Evolutionary conservation across 306 rosid species (phyloP).

Genomic region (Astragalus glycyphyllos): DNA sequence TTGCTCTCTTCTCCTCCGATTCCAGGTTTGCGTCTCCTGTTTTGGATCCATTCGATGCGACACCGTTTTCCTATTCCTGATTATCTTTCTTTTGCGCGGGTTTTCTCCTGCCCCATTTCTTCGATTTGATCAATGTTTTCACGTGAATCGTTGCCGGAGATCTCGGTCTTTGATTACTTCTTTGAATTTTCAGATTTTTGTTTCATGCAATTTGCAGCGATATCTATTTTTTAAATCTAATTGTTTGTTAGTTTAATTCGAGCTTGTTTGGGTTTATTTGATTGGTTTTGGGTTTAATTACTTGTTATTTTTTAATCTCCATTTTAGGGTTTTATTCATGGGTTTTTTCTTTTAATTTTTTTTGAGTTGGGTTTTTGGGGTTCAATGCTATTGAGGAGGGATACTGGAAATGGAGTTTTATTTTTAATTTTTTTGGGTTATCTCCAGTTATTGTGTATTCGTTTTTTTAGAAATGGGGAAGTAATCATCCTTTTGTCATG

Average conservation of each 20-base stretch:
- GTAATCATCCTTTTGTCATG: neutral
- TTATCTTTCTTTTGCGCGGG: neutral
- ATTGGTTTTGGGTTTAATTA: constrained; percentile 44
- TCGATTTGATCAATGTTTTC: constrained; percentile 57
- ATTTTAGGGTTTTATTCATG: constrained; percentile 60
- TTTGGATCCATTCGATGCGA: constrained; percentile 57
- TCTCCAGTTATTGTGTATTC: neutral
- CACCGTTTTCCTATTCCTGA: constrained; percentile 7
- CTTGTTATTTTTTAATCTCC: constrained; percentile 14
- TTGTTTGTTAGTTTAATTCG: constrained; percentile 35
- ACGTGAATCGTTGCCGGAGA: constrained; percentile 52
- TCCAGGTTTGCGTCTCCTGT: constrained; percentile 72
- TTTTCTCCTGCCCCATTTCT: constrained; percentile 41
- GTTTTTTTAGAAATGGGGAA: neutral
- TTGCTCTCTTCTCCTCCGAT: constrained; percentile 48
- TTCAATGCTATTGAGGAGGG: constrained; percentile 1
- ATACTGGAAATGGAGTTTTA: neutral
- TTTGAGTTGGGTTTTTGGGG: constrained; percentile 51
- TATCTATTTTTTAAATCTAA: constrained; percentile 25
- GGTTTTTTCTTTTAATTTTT: constrained; percentile 8
- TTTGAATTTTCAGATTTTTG: constrained; percentile 28
- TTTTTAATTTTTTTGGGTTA: neutral
- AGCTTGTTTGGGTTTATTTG: constrained; percentile 28
- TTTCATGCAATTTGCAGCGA: constrained; percentile 46
- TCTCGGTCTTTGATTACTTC: constrained; percentile 47